phyloP scores from a whole-genome alignment of 2,329 filamentous ascomycete genomes.

The Xylariaceae sp. region DNA sequence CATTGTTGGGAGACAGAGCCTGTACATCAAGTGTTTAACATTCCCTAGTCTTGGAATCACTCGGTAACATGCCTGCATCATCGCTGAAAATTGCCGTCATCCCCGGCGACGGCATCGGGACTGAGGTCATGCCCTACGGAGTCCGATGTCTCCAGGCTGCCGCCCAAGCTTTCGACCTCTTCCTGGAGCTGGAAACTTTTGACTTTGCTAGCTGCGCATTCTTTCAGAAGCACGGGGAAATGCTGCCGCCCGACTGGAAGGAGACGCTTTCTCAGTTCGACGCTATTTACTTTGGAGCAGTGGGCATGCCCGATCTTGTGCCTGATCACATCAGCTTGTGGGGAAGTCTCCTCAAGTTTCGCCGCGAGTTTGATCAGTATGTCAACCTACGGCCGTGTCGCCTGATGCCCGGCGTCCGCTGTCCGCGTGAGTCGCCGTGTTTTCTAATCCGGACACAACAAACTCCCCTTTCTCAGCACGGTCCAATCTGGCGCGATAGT shows the following conservation, averaged over 20 bases:
- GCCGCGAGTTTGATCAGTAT: conserved; percentile 71
- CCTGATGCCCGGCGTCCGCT: conserved; percentile 16
- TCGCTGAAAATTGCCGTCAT: conserved; percentile 62
- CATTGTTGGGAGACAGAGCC: too few species aligned
- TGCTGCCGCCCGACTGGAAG: conserved; percentile 53
- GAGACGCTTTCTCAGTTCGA: conserved; percentile 64
- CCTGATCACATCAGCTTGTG: conserved; percentile 72
- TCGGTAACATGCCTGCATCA: too few species aligned
- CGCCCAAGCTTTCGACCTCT: conserved; percentile 54
- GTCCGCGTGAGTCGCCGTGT: background rate
- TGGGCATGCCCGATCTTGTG: conserved; percentile 60
- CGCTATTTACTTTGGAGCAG: conserved; percentile 72
- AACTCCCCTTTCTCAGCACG: too few species aligned
- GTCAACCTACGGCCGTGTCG: conserved; percentile 70
- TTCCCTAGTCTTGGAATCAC: too few species aligned
- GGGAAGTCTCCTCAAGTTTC: conserved; percentile 70
- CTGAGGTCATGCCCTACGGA: conserved; percentile 69
- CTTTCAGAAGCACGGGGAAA: conserved; percentile 51
- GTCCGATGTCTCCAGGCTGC: conserved; percentile 64
- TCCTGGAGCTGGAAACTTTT: conserved; percentile 65
- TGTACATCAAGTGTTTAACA: too few species aligned
- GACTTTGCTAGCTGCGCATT: conserved; percentile 71
- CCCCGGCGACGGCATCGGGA: conserved; percentile 72
- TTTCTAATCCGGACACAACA: background rate
- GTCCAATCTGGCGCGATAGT: too few species aligned